Evolutionary conservation across 1,284 basidiomycete genomes (phyloP).

Genomic region (Austroboletus novae-zelandiae): DNA sequence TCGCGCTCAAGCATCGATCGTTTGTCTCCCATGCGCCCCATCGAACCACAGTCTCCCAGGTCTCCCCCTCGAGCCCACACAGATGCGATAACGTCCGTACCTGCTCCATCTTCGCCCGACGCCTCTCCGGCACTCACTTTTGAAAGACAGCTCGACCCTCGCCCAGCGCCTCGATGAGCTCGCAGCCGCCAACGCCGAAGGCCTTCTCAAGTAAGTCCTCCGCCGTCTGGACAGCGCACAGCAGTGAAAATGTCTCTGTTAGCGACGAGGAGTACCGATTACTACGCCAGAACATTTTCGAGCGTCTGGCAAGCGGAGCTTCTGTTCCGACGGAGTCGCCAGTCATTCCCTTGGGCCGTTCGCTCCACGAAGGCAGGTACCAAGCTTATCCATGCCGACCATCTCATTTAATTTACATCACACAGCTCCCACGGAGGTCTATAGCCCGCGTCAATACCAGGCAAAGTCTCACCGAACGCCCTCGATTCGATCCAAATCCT

Average conservation of each 20-base stretch:
- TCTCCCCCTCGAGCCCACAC: constrained; percentile 42
- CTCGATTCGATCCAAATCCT: constrained; percentile 60
- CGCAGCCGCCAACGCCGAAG: constrained; percentile 73
- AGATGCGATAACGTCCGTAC: constrained; percentile 66
- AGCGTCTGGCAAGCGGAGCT: constrained; percentile 60
- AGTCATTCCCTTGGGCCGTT: constrained; percentile 47
- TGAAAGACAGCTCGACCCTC: constrained; percentile 54
- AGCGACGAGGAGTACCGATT: constrained; percentile 79
- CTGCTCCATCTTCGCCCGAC: constrained; percentile 5
- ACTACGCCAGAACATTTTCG: constrained; percentile 72
- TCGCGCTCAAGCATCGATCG: constrained; percentile 6
- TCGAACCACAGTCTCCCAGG: constrained; percentile 20
- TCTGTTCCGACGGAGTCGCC: constrained; percentile 58
- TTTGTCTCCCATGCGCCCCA: constrained; percentile 22
- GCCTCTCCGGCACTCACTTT: constrained; percentile 16
- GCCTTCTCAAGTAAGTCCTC: constrained; percentile 63
- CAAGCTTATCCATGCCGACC: constrained; percentile 1
- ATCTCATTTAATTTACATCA: background rate
- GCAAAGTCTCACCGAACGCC: constrained; percentile 50
- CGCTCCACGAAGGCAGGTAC: constrained; percentile 15
- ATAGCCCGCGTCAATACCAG: constrained; percentile 50
- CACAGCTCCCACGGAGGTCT: constrained; percentile 33
- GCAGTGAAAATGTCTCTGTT: constrained; percentile 10
- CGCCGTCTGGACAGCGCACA: background rate
- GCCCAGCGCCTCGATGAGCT: constrained; percentile 76